Evolutionary conservation across 495 filamentous ascomycete species (phyloP).

Genomic region (Neurospora discreta): DNA sequence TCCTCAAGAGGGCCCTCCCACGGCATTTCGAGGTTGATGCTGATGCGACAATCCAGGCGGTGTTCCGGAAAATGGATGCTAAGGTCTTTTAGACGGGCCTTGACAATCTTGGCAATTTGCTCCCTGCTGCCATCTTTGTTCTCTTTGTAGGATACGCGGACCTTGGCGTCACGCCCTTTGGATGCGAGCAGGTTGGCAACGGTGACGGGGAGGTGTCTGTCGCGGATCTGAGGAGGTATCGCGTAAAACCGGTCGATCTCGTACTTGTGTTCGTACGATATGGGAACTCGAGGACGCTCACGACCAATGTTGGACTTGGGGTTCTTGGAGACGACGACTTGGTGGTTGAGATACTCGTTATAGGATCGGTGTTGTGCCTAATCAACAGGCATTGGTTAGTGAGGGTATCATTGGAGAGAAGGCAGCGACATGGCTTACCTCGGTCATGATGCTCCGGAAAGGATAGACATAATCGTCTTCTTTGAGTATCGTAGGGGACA

Average conservation of each 20-base stretch:
- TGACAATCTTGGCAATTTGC: slow-evolving; percentile 75
- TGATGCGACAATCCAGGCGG: slow-evolving; percentile 75
- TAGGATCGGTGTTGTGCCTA: slow-evolving; percentile 66
- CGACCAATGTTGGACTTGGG: neutral
- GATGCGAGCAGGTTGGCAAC: slow-evolving; percentile 42
- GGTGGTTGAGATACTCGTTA: slow-evolving; percentile 70
- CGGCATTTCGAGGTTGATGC: slow-evolving; percentile 81
- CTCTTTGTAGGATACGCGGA: slow-evolving; percentile 66
- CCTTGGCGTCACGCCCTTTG: slow-evolving; percentile 47
- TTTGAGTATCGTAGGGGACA: slow-evolving; percentile 54
- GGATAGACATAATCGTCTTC: slow-evolving; percentile 33
- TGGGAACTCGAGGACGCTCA: slow-evolving; percentile 41
- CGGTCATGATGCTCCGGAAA: slow-evolving; percentile 80
- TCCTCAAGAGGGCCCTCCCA: slow-evolving; percentile 58
- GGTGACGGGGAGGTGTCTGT: slow-evolving; percentile 27
- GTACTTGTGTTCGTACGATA: slow-evolving; percentile 69
- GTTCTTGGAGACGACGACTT: slow-evolving; percentile 38
- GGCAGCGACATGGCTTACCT: slow-evolving; percentile 41
- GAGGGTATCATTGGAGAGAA: neutral
- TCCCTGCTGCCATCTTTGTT: slow-evolving; percentile 27
- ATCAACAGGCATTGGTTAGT: slow-evolving; percentile 1
- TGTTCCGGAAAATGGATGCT: slow-evolving; percentile 64
- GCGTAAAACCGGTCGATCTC: slow-evolving; percentile 77
- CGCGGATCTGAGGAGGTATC: slow-evolving; percentile 44
- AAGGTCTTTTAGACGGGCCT: slow-evolving; percentile 73